Conservation (phyloP, 2,329 filamentous ascomycete species). For the Hypomyces perniciosus region DNA sequence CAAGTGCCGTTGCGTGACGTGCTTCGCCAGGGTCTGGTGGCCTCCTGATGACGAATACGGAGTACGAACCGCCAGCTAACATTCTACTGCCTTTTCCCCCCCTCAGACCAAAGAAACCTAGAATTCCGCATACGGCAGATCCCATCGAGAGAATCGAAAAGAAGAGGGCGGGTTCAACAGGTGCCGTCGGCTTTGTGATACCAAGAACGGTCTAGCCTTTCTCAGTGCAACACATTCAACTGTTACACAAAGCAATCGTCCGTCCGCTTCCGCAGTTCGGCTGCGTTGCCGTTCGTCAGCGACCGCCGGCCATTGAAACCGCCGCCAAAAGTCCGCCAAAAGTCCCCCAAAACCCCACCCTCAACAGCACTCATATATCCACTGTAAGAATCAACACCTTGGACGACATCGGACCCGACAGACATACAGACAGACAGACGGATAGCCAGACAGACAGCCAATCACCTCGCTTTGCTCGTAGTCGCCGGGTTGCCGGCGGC, state of each 20-base stretch:
- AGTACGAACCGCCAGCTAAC: neutral
- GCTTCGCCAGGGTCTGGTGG: too few relatives aligned
- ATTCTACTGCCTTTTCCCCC: neutral
- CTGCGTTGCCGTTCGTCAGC: conserved; percentile 6
- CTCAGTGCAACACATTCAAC: too few relatives aligned
- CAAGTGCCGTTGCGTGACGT: too few relatives aligned
- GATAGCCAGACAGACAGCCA: neutral
- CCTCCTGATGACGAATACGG: too few relatives aligned
- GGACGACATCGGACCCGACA: too few relatives aligned
- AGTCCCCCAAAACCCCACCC: conserved; percentile 1
- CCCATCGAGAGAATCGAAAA: neutral
- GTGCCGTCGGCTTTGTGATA: neutral
- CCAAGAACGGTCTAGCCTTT: conserved; percentile 11
- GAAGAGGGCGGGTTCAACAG: neutral
- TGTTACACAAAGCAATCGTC: conserved; percentile 6
- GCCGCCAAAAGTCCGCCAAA: conserved; percentile 10
- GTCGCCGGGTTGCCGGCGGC: conserved; percentile 10
- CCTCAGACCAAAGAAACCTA: neutral
- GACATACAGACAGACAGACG: too few relatives aligned
- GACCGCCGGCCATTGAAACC: conserved; percentile 1
- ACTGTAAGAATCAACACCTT: neutral
- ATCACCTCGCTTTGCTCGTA: conserved; percentile 1
- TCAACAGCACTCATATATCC: neutral
- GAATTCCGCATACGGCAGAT: neutral
- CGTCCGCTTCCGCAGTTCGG: conserved; percentile 13